phyloP scores from a whole-genome alignment of 2,329 filamentous ascomycete species.

The Blastomyces gilchristii region DNA sequence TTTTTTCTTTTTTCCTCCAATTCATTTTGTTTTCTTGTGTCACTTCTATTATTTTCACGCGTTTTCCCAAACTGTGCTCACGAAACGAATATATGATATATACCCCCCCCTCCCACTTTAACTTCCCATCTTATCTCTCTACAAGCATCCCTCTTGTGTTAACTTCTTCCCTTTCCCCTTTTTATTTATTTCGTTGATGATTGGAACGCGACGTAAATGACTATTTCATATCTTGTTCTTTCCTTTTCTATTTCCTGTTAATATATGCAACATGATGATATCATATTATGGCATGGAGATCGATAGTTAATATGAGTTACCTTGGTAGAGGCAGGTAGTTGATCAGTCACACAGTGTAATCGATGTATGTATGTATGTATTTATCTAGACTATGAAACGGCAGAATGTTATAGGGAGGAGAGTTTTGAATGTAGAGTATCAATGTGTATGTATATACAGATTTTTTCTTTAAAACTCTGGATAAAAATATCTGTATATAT shows the following conservation, averaged over 20 bases:
- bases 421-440: background rate
- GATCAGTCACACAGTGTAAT: background rate
- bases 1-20: background rate
- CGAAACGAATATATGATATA: conserved; percentile 5
- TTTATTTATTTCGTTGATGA: background rate
- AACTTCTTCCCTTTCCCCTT: background rate
- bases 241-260: background rate
- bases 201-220: conserved; percentile 2
- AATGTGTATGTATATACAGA: background rate
- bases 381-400: background rate
- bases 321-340: background rate
- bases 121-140: background rate
- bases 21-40: background rate
- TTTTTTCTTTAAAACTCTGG: background rate
- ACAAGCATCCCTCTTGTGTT: background rate
- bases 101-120: background rate
- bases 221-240: background rate
- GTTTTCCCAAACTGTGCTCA: background rate
- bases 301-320: background rate
- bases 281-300: background rate
- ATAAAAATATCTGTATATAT: no score
- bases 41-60: background rate
- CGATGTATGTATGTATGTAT: background rate
- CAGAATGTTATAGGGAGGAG: background rate
- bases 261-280: background rate